Base-by-base conservation (phyloP, 805 yeast species). In the Monosporozyma servazzii region DNA sequence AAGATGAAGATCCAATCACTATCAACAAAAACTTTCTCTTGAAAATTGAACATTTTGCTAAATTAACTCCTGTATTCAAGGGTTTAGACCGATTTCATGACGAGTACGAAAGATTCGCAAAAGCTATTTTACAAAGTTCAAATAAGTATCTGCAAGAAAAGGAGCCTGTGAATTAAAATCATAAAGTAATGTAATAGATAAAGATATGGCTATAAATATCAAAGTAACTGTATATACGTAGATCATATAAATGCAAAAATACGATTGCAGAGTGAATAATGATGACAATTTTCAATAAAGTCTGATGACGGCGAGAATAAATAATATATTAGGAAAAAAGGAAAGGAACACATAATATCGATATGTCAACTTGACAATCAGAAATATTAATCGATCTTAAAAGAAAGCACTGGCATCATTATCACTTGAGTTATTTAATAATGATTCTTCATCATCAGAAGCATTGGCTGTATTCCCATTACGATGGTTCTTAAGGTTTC, bases 31-130 rank as follows among this genome's bases (percentile, higher is more conserved):
- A 70, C 6, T 55, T 78, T 3, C 48, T 75, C 15, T 63, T 65
- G 8, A 76, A 76, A 48, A 69, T 80, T 18, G 74, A 78, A 37
- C 71, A 74, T 29, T 68, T 84, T 62, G 68, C 72, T 21, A 72
- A 71, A 5, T 58, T 82, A 48, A 66, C 71, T 46, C 81, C 82
- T 0, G 64, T 82, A 17, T 82, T 84, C 59, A 73, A 74, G 56
- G 76, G 75, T 18, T 62, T 84, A 46, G 66, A 74, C 2, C 71
- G 72, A 29, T 84, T 82, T 61, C 71, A 77, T 49, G 69, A 76
- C 0, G 61, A 69, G 1, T 84, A 80, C 58, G 62, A 69, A n/a
- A 71, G 68, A 21, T 82, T 82, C 61, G 72, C 73, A 1, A 65
- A 66, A n/a, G 69, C 65, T 21, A 61, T 81, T 10, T 67, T 37